A percentile compares a stretch with the other conserved stretches of the same genome.
These are phyloP conservation scores for Tetrahymena borealis DNA, from an alignment of 73 alveolate species.

Conservation along the genomic window DNA sequence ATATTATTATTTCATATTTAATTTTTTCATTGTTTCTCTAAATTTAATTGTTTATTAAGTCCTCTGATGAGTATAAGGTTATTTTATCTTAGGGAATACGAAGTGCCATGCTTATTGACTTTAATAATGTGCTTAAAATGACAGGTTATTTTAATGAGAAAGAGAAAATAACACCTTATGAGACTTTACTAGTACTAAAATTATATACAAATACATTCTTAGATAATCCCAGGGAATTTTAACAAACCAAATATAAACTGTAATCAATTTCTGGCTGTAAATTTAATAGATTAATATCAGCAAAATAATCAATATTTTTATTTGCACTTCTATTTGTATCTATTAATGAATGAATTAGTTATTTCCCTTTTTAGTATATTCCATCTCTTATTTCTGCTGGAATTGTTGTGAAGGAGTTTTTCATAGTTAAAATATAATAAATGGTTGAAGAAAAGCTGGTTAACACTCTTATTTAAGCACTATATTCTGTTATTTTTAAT, in stretches of 20 bases:
- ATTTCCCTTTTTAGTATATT: not conserved
- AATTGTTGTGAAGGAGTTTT: not conserved
- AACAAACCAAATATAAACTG: not conserved
- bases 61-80: too few relatives aligned
- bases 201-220: not conserved
- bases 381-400: not conserved
- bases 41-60: too few relatives aligned
- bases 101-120: not conserved
- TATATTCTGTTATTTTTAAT: not conserved
- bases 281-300: not conserved
- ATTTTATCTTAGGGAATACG: too few relatives aligned
- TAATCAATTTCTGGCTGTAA: not conserved
- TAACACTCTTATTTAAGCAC: not conserved
- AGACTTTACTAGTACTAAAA: not conserved
- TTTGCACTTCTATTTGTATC: not conserved
- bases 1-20: too few relatives aligned
- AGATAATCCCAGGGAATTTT: not conserved
- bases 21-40: too few relatives aligned
- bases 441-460: not conserved
- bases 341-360: not conserved
- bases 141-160: not conserved
- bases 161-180: not conserved
- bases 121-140: not conserved
- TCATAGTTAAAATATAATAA: not conserved
- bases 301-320: not conserved